A percentile compares a stretch with the other conserved stretches of the same genome.
Conservation (phyloP, 1,284 basidiomycete genomes). For the Marasmius tenuissimus region DNA sequence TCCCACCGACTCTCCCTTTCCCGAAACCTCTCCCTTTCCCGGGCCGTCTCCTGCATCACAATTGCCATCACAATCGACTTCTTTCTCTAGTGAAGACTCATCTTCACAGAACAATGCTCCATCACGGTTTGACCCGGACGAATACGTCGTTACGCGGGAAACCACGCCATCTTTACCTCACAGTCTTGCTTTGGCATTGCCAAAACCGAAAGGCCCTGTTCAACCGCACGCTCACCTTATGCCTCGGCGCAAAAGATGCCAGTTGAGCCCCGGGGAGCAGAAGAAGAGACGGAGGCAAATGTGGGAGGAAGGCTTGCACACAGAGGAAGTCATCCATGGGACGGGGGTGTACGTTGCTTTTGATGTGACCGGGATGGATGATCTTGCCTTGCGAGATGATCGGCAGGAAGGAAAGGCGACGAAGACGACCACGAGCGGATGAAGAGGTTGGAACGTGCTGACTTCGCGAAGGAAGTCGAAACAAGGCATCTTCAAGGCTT, state of each 20-base stretch:
- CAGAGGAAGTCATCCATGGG: not conserved
- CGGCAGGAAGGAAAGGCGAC: not conserved
- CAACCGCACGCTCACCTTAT: conserved; percentile 11
- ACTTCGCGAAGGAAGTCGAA: not conserved
- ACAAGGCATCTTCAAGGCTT: not conserved
- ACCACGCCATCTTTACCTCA: not conserved
- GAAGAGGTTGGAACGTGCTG: not conserved
- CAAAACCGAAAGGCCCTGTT: conserved; percentile 11
- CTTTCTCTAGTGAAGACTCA: not conserved
- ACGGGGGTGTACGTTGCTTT: not conserved
- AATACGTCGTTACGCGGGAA: not conserved
- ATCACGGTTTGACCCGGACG: not conserved
- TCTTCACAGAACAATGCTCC: not conserved
- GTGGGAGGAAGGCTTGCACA: not conserved
- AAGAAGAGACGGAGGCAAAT: not conserved
- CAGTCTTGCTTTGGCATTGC: not conserved
- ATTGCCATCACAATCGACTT: not conserved
- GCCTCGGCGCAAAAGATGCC: conserved; percentile 6
- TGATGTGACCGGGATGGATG: not conserved
- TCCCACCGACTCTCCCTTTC: not conserved
- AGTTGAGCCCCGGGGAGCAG: not conserved
- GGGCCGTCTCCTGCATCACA: not conserved
- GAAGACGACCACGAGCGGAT: not conserved
- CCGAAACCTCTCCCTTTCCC: not conserved
- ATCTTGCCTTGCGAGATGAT: not conserved